Conservation (phyloP, 2,329 filamentous ascomycete species). For the Venturia aucupariae region DNA sequence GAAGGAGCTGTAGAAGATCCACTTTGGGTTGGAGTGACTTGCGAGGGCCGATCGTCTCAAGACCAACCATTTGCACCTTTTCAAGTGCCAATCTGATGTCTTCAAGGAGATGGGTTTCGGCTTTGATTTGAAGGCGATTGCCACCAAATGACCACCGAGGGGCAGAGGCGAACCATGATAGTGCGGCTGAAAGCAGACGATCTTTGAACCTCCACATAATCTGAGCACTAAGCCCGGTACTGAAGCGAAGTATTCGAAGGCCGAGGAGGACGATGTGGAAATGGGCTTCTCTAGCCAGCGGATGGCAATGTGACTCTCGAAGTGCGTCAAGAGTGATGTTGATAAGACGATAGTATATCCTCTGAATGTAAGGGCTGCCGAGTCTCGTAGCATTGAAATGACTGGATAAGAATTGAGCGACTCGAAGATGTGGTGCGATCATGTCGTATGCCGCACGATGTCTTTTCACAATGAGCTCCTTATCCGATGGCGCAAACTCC, state of each 20-base stretch:
- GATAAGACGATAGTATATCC: constrained; percentile 72
- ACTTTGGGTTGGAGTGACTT: constrained; percentile 70
- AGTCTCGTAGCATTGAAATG: constrained; percentile 92
- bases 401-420: constrained; percentile 84
- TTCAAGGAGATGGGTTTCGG: constrained; percentile 71
- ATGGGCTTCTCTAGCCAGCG: constrained; percentile 82
- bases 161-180: constrained; percentile 69
- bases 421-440: constrained; percentile 73
- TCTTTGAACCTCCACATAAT: constrained; percentile 81
- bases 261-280: constrained; percentile 82
- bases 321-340: constrained; percentile 69
- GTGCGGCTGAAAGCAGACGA: constrained; percentile 71
- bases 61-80: constrained; percentile 52
- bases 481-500: constrained; percentile 88
- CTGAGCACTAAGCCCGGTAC: constrained; percentile 52
- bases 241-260: constrained; percentile 64
- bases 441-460: constrained; percentile 74
- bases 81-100: constrained; percentile 65
- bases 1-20: constrained; percentile 66
- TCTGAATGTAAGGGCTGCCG: constrained; percentile 71
- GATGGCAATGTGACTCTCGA: constrained; percentile 62
- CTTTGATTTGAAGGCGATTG: constrained; percentile 86
- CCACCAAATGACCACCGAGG: constrained; percentile 87
- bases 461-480: constrained; percentile 60
- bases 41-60: constrained; percentile 37